Evolutionary conservation across 371 early-diverging fungal species (phyloP).

Genomic region (Rhizopus sp.): DNA sequence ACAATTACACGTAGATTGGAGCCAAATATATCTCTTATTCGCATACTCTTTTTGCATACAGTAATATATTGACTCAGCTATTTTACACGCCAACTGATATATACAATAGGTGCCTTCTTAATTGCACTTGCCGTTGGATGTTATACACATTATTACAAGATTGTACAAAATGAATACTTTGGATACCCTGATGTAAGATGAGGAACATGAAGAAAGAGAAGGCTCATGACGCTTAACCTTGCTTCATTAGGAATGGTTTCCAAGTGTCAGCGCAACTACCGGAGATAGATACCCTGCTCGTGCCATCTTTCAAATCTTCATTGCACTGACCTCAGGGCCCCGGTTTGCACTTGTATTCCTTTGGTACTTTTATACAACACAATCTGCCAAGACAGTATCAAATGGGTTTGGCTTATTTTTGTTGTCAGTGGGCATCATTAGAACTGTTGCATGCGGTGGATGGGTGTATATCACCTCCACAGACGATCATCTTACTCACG

Average conservation of each 20-base stretch:
- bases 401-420: conserved; percentile 60
- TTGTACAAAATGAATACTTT: conserved; percentile 77
- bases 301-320: conserved; percentile 76
- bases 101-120: conserved; percentile 65
- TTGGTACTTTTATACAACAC: conserved; percentile 61
- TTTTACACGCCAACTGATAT: neutral
- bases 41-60: conserved; percentile 66
- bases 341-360: conserved; percentile 69
- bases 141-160: conserved; percentile 75
- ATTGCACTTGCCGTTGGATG: conserved; percentile 68
- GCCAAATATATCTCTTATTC: conserved; percentile 65
- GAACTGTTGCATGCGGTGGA: conserved; percentile 76
- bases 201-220: neutral
- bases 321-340: conserved; percentile 72
- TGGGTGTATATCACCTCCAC: conserved; percentile 84
- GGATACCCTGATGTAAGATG: conserved; percentile 72
- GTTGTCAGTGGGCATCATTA: conserved; percentile 63
- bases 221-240: neutral
- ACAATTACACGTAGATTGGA: conserved; percentile 43
- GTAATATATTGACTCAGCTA: conserved; percentile 37
- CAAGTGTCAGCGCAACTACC: conserved; percentile 81
- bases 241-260: conserved; percentile 74
- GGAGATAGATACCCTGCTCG: conserved; percentile 84
- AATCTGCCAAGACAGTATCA: conserved; percentile 47
- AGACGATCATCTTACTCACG: conserved; percentile 81